A percentile compares a stretch with the other conserved stretches of the same genome.
These are phyloP conservation scores for Ascocoryne sarcoides DNA, from an alignment of 2,329 filamentous ascomycete genomes.

Conservation along the genomic window DNA sequence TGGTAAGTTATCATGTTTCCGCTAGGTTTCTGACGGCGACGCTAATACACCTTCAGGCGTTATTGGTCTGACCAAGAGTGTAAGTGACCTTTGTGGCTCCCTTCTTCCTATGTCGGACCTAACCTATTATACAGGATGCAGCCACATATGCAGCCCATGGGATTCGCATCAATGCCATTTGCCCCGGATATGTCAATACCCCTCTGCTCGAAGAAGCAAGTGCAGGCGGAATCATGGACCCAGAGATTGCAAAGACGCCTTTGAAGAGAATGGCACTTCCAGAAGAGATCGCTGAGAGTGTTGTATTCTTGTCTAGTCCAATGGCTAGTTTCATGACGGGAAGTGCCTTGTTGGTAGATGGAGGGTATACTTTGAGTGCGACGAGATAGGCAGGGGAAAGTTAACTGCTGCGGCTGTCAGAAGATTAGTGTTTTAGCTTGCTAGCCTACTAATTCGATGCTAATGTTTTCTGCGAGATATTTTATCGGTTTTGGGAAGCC, in stretches of 20 bases:
- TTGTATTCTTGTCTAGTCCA: conserved; percentile 42
- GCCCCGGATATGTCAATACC: conserved; percentile 77
- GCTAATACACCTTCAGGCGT: conserved; percentile 13
- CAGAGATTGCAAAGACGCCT: conserved; percentile 37
- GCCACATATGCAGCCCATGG: not conserved
- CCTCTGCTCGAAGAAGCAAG: conserved; percentile 38
- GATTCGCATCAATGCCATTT: conserved; percentile 60
- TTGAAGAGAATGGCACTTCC: conserved; percentile 37
- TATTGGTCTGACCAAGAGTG: not conserved
- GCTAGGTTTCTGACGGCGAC: not conserved
- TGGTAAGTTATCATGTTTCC: conserved; percentile 26
- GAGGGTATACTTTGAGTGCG: conserved; percentile 31
- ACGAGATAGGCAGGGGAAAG: too few relatives aligned
- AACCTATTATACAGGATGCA: not conserved
- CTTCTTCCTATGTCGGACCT: not conserved
- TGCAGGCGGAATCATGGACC: conserved; percentile 27
- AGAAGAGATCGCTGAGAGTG: conserved; percentile 46
- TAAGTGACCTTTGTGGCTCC: not conserved
- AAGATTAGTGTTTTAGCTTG: too few relatives aligned
- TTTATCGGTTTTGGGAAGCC: too few relatives aligned
- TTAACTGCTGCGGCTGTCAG: too few relatives aligned
- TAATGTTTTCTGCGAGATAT: too few relatives aligned
- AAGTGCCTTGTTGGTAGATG: conserved; percentile 38
- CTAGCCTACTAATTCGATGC: too few relatives aligned
- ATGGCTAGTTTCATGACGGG: conserved; percentile 47